Evolutionary conservation across 2,329 filamentous ascomycete genomes (phyloP).

Genomic region (Apiospora kogelbergensis): DNA sequence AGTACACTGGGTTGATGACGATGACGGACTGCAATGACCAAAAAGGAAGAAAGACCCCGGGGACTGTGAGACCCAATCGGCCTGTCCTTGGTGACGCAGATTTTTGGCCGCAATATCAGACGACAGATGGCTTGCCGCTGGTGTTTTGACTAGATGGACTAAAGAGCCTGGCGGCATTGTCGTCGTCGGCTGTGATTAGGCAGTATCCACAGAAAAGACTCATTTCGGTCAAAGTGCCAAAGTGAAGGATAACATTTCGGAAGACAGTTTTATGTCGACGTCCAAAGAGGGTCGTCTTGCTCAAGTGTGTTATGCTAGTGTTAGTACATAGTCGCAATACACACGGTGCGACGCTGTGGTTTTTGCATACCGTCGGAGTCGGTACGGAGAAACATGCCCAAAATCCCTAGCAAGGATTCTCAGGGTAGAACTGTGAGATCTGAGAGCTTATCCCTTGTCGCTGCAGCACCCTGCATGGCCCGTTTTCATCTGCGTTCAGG

Average conservation of each 20-base stretch:
- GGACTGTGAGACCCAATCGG: neutral
- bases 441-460: conserved; percentile 2
- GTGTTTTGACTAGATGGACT: conserved; percentile 2
- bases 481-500: neutral
- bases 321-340: too few relatives aligned
- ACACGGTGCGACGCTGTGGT: neutral
- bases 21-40: neutral
- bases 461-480: conserved; percentile 2
- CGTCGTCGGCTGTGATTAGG: neutral
- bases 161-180: neutral
- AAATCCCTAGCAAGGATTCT: neutral
- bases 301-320: neutral
- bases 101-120: neutral
- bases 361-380: neutral
- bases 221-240: neutral
- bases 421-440: neutral
- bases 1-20: neutral
- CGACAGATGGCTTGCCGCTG: conserved; percentile 2
- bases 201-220: neutral
- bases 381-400: neutral
- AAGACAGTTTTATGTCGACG: neutral
- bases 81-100: neutral
- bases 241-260: neutral
- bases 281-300: neutral
- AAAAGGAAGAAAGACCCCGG: neutral